These are phyloP conservation scores for Apophysomyces ossiformis DNA, from an alignment of 371 early-diverging fungal species.

Conservation along the genomic window DNA sequence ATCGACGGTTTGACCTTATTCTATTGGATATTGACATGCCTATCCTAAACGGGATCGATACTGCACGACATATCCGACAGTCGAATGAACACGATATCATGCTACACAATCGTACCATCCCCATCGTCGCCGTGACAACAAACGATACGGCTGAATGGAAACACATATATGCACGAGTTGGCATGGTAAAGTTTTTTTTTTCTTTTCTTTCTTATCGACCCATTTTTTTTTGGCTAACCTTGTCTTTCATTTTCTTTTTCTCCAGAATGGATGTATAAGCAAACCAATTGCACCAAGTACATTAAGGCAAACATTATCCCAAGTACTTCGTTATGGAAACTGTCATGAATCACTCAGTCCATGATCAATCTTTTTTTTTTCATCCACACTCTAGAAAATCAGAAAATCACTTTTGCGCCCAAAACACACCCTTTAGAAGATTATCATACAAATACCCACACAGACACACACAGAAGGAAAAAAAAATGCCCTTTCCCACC, in stretches of 20 bases:
- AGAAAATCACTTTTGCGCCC: no score
- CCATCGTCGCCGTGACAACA: constrained; percentile 76
- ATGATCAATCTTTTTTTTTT: not conserved
- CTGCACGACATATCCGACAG: constrained; percentile 47
- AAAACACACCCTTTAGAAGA: no score
- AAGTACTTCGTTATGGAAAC: constrained; percentile 32
- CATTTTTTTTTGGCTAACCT: constrained; percentile 1
- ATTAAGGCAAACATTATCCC: constrained; percentile 36
- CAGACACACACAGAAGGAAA: no score
- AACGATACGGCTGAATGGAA: constrained; percentile 42
- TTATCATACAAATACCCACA: no score
- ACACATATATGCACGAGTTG: constrained; percentile 31
- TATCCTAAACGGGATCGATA: constrained; percentile 57
- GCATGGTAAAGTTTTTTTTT: constrained; percentile 26
- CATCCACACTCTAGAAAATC: no score
- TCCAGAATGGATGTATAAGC: constrained; percentile 53
- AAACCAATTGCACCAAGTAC: constrained; percentile 47
- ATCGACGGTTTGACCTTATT: constrained; percentile 51
- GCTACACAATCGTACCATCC: constrained; percentile 54
- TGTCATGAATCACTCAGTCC: constrained; percentile 23
- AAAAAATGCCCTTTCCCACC: not conserved
- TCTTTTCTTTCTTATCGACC: not conserved
- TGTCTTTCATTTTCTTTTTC: not conserved
- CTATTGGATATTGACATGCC: constrained; percentile 76
- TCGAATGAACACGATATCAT: constrained; percentile 47